phyloP scores from a whole-genome alignment of 306 rosid species.

The Lithocarpus polystachyus region DNA sequence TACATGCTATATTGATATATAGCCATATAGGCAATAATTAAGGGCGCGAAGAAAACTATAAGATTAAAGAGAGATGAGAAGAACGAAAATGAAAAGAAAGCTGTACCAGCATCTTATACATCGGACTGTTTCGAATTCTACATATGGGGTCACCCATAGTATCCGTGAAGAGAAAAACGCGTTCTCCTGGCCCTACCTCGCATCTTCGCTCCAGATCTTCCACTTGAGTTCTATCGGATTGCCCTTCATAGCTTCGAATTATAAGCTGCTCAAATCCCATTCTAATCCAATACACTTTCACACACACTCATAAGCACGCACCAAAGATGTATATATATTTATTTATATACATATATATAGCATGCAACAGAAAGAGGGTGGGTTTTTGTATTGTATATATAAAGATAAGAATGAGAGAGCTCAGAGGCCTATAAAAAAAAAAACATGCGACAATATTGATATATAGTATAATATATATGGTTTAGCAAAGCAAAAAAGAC shows the following conservation, averaged over 20 bases:
- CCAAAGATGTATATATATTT: too few species aligned
- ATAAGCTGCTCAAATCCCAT: conserved; percentile 48
- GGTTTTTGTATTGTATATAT: neutral
- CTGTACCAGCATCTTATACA: conserved; percentile 86
- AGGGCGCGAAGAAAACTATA: neutral
- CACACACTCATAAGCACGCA: neutral
- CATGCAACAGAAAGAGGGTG: conserved; percentile 2
- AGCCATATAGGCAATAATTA: neutral
- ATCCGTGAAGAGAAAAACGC: conserved; percentile 81
- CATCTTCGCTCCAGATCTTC: conserved; percentile 83
- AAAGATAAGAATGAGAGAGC: conserved; percentile 11
- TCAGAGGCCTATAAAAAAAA: conserved; percentile 14
- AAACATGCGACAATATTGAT: neutral
- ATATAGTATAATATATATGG: neutral
- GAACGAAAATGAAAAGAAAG: neutral
- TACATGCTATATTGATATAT: too few species aligned
- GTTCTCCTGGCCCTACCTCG: conserved; percentile 71
- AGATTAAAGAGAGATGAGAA: neutral
- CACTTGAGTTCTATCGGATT: conserved; percentile 63
- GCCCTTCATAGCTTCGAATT: conserved; percentile 61
- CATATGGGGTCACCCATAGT: conserved; percentile 97
- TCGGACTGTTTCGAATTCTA: conserved; percentile 85
- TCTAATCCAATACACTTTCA: neutral
- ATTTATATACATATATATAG: neutral
- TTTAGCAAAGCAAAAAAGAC: conserved; percentile 8